Base-by-base conservation (phyloP, 176 grass and related monocot species). In the Calamus simplicifolius region DNA sequence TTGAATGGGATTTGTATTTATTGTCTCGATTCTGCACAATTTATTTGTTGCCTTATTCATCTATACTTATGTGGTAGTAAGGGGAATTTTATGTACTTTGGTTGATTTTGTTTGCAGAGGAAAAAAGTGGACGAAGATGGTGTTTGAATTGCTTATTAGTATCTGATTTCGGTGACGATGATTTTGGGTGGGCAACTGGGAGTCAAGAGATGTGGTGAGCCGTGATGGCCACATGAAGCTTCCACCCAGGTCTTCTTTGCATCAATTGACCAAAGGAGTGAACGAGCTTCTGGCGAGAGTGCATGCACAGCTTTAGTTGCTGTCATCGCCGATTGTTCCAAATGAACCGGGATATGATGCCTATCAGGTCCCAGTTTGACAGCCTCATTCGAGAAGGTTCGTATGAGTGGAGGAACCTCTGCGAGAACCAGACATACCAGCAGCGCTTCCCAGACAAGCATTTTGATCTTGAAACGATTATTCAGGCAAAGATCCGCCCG, bases 91-190 rank as follows among this genome's bases (percentile, higher is more conserved):
- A 43, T 0, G 8, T 3, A 43, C 12, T 8, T 43, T 43, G 35
- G 8, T 43, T 43, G 49, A 51, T 69, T 64, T 71, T 27, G 31
- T 43, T 69, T 85, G 25, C 76, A 98, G 88, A 81, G 85, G 61
- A 62, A 59, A 69, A 85, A 64, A 54, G 81, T 51, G 13, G 65
- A 78, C 3, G 71, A 69, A 56, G 69, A 80, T 57, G 53, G 69
- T 27, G 82, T 69, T 16, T 28, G 66, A 85, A 81, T 53, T 67
- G 79, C 52, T 85, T 76, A 60, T 63, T 50, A 48, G 35, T 67
- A 54, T 87, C 85, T 0, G 74, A 92, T 29, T 98, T 98, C 73
- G 94, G 88, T 49, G 88, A 98, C 50, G 94, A 91, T 0, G 78
- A 80, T 81, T 98, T 98, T 83, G 76, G 56, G 69, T 98, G 18